Base-by-base conservation (phyloP, 2,329 filamentous ascomycete genomes). In the Cercospora janseana region DNA sequence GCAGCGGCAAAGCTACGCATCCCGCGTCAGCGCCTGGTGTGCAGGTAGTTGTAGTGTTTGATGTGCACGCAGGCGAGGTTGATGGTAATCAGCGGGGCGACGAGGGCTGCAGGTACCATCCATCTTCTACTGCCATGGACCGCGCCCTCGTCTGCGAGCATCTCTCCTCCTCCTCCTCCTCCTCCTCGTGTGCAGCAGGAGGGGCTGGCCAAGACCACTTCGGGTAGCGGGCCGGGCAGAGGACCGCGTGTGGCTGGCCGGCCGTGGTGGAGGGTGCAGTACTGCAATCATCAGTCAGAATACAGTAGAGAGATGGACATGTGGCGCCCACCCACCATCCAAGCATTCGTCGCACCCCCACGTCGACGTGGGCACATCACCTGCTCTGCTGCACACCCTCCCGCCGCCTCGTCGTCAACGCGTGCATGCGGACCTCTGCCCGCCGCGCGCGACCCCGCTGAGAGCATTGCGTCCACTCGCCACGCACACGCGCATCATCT, bases 91-190 rank as follows among this genome's bases (percentile, higher is more conserved):
- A n/a, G n/a, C n/a, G n/a, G n/a, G n/a, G n/a, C n/a, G n/a, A n/a
- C n/a, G n/a, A n/a, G n/a, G 42, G 21, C 48, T 51, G 34, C 49
- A 51, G 41, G 42, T 46, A 46, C 49, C n/a, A n/a, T n/a, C n/a
- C n/a, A n/a, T n/a, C n/a, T n/a, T n/a, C n/a, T n/a, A n/a, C n/a
- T n/a, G n/a, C n/a, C n/a, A n/a, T n/a, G n/a, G n/a, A n/a, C n/a
- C n/a, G n/a, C n/a, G n/a, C n/a, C n/a, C n/a, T n/a, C n/a, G n/a
- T n/a, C n/a, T n/a, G n/a, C n/a, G n/a, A n/a, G n/a, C n/a, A n/a
- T n/a, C n/a, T n/a, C n/a, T n/a, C n/a, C n/a, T n/a, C n/a, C n/a
- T n/a, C n/a, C n/a, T n/a, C n/a, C n/a, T n/a, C n/a, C n/a, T n/a
- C n/a, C n/a, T n/a, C n/a, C n/a, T n/a, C n/a, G n/a, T n/a, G n/a